Base-by-base conservation (phyloP, 139 green algal species). In the Desmodesmus armatus region DNA sequence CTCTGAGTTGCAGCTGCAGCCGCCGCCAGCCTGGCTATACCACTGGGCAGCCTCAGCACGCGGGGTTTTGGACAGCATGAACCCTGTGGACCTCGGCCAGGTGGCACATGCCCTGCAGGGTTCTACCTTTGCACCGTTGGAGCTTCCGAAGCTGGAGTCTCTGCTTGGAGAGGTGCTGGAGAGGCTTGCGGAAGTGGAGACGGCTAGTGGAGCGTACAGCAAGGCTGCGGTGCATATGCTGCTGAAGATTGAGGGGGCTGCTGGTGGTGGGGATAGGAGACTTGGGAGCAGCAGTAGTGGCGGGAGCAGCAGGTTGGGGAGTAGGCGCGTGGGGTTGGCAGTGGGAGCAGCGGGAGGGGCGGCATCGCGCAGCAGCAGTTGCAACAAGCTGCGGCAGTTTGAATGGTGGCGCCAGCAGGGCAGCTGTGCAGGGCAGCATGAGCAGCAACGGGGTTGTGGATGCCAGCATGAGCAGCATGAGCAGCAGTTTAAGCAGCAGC, bases 1-100 rank as follows among this genome's bases (percentile, higher is more conserved):
- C 41, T 60, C 75, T 21, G 79, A 86, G 67, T 78, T 91, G 39
- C 19, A 39, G 35, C 66, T 88, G 49, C 41, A 55, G 25, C 88
- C 85, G 37, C 85, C 88, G 21, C 85, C 85, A 51, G 88, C 85
- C 47, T 91, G 88, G 88, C 62, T 85, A 1, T 89, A 91, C 70
- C 47, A 76, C 39, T 86, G 74, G 69, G 88, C 47, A 47, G 23
- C 60, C 31, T 27, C 44, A 5, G 19, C 76, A 58, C 76, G 76
- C 7, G 55, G 23, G 4, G 60, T 37, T 2, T 21, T 71, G 23
- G 58, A 39, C 3, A 1, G 66, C 72, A 73, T 83, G 73, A 49
- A 58, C 69, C 49, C 51, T 17, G 25, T 85, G 5, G 88, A 91
- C 37, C 71, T 89, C 51, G 66, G 55, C 0, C 78, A 84, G 69